Base-by-base conservation (phyloP, 2,329 filamentous ascomycete genomes). In the Trichoderma simmonsii region DNA sequence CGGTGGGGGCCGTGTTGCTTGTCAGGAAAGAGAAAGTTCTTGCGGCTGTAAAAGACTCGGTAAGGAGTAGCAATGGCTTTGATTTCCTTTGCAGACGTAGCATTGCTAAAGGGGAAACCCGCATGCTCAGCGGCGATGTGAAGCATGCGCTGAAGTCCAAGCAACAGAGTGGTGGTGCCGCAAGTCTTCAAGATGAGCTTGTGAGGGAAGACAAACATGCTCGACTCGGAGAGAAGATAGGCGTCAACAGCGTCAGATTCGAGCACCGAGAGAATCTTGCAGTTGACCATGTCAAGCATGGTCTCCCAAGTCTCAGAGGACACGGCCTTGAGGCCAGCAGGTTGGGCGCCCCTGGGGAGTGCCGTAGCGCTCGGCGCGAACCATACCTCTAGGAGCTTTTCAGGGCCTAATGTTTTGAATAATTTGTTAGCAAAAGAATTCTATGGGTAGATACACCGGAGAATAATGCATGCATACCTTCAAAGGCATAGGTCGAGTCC, bases 121-220 rank as follows among this genome's bases (percentile, higher is more conserved):
- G 93, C 95, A 76, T 95, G 88, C 64, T 91, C 84, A 62, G 94
- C 93, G 34, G 96, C 96, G 78, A 98, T 97, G 81, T 97, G 94
- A 69, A 99, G 87, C 81, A 99, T 92, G 76, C 94, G 93, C 76
- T 94, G 93, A 60, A 99, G 88, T 24, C 96, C 96, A 62, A 93
- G 91, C 7, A 99, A 89, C 68, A 99, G 86, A 3, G 96, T 99
- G 15, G 96, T 99, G 28, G 96, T 99, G 73, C 96, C 96, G 79
- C 96, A 99, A 8, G 96, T 99, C 89, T 99, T 99, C 76, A 99
- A 86, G 73, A 99, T 97, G 75, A 99, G 89, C 87, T 99, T 99
- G 89, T 99, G 96, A n/a, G 95, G 94, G 83, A 97, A 99, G 77
- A 99, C 94, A 81, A 99, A 99, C 95, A 99, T 97, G 92, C 96